phyloP scores from a whole-genome alignment of 306 rosid species.

The Alnus rubra region DNA sequence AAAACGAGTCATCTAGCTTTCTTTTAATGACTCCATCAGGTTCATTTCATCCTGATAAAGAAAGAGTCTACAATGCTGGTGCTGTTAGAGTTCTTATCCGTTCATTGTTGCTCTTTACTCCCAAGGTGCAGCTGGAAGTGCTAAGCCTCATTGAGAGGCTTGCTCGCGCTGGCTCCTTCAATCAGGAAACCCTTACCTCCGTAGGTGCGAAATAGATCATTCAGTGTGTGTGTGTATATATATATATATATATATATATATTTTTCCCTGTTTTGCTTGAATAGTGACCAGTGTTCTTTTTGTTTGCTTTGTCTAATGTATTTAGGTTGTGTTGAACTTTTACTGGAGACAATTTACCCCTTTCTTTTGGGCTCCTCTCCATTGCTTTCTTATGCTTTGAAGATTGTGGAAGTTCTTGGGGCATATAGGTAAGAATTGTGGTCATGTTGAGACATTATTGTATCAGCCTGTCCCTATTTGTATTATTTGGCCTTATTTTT shows the following conservation, averaged over 20 bases:
- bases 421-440: conserved; percentile 73
- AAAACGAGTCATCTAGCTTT: conserved; percentile 51
- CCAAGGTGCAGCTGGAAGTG: conserved; percentile 84
- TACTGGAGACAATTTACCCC: conserved; percentile 88
- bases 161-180: conserved; percentile 81
- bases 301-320: conserved; percentile 10
- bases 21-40: conserved; percentile 73
- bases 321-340: conserved; percentile 92
- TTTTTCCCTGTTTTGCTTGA: conserved; percentile 16
- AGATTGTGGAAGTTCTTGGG: conserved; percentile 92
- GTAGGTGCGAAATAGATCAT: conserved; percentile 58
- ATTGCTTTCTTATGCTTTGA: conserved; percentile 75
- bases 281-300: conserved; percentile 23
- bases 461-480: conserved; percentile 21
- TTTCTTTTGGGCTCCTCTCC: conserved; percentile 87
- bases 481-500: conserved; percentile 15
- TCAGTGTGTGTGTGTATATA: background rate
- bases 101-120: conserved; percentile 78
- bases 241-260: no score
- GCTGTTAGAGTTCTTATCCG: conserved; percentile 81
- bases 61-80: conserved; percentile 82
- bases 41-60: conserved; percentile 70
- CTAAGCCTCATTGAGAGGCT: conserved; percentile 73
- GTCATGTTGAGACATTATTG: conserved; percentile 22
- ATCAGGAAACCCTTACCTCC: conserved; percentile 90